These are phyloP conservation scores for Babesia ovata DNA, from an alignment of 169 alveolate species.

Conservation along the genomic window DNA sequence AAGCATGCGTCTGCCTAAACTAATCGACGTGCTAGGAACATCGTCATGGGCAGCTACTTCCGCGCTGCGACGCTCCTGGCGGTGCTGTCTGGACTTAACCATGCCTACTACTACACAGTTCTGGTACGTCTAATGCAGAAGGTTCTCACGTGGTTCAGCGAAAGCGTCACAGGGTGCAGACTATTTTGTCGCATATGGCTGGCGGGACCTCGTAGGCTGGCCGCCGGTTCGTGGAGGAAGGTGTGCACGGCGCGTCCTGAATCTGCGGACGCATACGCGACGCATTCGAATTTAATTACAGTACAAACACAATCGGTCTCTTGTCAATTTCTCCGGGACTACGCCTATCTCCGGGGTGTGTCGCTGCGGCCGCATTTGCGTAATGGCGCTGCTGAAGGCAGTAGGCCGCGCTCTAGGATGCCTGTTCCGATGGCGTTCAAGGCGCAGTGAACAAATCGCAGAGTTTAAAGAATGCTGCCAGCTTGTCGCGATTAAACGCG, in stretches of 20 bases:
- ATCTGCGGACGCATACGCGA: neutral
- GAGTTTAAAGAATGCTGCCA: conserved; percentile 44
- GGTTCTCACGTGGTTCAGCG: neutral
- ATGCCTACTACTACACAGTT: conserved; percentile 54
- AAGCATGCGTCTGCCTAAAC: conserved; percentile 2
- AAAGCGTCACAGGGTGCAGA: conserved; percentile 6
- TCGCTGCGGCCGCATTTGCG: neutral
- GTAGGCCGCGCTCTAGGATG: conserved; percentile 1
- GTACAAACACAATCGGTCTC: neutral
- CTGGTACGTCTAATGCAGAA: conserved; percentile 7
- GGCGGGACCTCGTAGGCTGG: neutral
- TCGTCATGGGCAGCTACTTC: conserved; percentile 44
- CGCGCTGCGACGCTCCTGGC: conserved; percentile 59
- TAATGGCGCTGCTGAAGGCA: neutral
- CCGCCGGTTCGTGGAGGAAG: neutral
- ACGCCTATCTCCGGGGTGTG: too few relatives aligned
- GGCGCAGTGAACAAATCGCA: neutral
- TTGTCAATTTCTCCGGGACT: too few relatives aligned
- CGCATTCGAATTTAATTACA: neutral
- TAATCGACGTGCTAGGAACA: conserved; percentile 17
- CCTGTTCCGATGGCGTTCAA: neutral
- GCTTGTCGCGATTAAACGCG: conserved; percentile 41
- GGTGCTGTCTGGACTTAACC: conserved; percentile 51
- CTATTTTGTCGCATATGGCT: neutral
- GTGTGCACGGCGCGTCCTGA: neutral